Conservation (phyloP, 768 basidiomycete genomes). For the Filobasidium floriforme region DNA sequence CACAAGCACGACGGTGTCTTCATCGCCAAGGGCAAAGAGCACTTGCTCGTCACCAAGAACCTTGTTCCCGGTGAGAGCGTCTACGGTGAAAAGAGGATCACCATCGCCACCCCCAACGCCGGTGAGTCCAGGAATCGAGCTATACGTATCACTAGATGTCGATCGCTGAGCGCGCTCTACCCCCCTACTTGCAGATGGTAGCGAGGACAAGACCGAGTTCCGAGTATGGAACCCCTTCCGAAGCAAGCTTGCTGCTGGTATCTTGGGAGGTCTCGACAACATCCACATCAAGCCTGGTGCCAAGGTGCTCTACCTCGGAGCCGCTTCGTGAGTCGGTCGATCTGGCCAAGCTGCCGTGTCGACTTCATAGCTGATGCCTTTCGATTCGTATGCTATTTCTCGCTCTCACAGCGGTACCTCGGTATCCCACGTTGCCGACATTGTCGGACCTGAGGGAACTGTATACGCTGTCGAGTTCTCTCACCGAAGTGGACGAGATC, state of each 20-base stretch:
- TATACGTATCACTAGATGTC: conserved; percentile 51
- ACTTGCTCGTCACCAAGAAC: conserved; percentile 94
- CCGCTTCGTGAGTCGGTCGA: conserved; percentile 55
- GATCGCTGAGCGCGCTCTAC: neutral
- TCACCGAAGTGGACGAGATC: conserved; percentile 86
- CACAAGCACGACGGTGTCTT: conserved; percentile 92
- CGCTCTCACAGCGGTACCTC: conserved; percentile 59
- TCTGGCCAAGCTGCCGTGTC: no score
- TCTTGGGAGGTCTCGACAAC: conserved; percentile 86
- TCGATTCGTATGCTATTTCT: neutral
- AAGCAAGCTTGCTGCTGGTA: conserved; percentile 90
- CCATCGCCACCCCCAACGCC: conserved; percentile 54
- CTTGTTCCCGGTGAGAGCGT: conserved; percentile 95
- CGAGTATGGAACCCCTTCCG: conserved; percentile 99
- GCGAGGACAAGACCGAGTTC: conserved; percentile 80
- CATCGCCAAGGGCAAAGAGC: conserved; percentile 91
- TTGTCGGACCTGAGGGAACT: conserved; percentile 92
- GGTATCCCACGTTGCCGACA: conserved; percentile 97
- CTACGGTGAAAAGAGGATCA: conserved; percentile 96
- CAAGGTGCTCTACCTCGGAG: conserved; percentile 95
- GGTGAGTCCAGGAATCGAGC: conserved; percentile 27
- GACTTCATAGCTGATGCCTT: neutral
- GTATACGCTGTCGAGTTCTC: conserved; percentile 99
- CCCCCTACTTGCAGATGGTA: conserved; percentile 28
- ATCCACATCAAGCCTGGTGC: conserved; percentile 88